Conservation (phyloP, 176 grass and related monocot genomes). For the Luzula sylvatica region DNA sequence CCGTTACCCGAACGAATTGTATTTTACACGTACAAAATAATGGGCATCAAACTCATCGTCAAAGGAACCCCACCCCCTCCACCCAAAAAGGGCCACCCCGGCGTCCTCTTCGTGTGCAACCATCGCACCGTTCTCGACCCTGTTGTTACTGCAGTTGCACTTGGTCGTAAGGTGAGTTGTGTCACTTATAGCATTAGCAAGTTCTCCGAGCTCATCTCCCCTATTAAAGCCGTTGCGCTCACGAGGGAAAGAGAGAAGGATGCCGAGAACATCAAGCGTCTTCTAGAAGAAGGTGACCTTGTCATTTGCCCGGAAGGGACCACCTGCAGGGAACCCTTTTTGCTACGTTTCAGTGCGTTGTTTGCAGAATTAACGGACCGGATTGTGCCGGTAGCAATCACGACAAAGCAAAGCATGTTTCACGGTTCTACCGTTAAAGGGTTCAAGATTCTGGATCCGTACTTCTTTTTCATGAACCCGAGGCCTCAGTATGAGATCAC, state of each 20-base stretch:
- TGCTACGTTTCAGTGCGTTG: constrained; percentile 90
- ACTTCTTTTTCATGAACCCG: constrained; percentile 99
- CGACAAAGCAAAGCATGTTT: constrained; percentile 76
- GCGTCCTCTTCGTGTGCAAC: constrained; percentile 92
- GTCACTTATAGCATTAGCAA: constrained; percentile 98
- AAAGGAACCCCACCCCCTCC: constrained; percentile 59
- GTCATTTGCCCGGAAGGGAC: constrained; percentile 97
- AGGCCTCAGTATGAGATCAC: constrained; percentile 85
- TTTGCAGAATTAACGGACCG: constrained; percentile 97
- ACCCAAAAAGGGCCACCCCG: constrained; percentile 64
- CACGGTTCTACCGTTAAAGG: constrained; percentile 70
- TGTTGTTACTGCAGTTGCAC: constrained; percentile 55
- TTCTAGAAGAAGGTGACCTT: constrained; percentile 83
- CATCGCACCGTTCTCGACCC: constrained; percentile 92
- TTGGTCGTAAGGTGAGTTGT: constrained; percentile 88
- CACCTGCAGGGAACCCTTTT: constrained; percentile 85
- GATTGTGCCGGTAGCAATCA: constrained; percentile 89
- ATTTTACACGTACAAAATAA: constrained; percentile 83
- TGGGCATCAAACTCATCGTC: constrained; percentile 88
- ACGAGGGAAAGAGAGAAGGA: constrained; percentile 70
- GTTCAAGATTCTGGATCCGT: constrained; percentile 82
- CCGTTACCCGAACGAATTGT: constrained; percentile 84
- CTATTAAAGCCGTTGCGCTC: constrained; percentile 79
- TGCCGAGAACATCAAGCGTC: constrained; percentile 66
- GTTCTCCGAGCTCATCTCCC: constrained; percentile 95